phyloP scores from a whole-genome alignment of 768 basidiomycete species.

The Xerocomus brunneocitrinus region DNA sequence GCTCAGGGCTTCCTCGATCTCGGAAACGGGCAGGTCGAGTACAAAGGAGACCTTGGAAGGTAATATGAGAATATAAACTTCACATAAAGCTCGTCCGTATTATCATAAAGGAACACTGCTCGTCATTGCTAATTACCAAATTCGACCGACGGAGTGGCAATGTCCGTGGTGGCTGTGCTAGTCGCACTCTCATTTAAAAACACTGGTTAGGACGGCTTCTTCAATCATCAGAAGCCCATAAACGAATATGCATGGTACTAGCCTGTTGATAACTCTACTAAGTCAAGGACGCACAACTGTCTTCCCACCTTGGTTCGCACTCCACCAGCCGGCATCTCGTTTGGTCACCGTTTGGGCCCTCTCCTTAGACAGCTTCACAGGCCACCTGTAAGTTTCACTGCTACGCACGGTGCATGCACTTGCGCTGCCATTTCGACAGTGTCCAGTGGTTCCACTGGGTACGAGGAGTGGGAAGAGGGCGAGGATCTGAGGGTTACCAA shows the following conservation, averaged over 20 bases:
- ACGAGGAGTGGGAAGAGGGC: slow-evolving; percentile 64
- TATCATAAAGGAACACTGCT: background rate
- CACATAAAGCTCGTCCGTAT: no score
- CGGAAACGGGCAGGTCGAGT: background rate
- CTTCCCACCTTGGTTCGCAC: no score
- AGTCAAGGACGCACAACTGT: background rate
- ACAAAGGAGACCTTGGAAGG: background rate
- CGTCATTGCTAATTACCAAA: background rate
- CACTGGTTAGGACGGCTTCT: background rate
- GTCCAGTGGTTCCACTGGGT: slow-evolving; percentile 37
- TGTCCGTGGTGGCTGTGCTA: background rate
- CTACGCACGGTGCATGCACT: no score
- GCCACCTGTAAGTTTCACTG: no score
- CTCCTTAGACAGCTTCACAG: no score
- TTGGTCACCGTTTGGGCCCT: no score
- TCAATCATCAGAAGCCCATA: background rate
- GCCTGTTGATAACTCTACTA: background rate
- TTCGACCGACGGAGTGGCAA: background rate
- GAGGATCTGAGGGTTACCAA: slow-evolving; percentile 45
- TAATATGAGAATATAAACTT: no score
- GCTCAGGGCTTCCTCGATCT: background rate
- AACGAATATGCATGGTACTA: background rate
- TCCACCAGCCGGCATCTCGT: no score
- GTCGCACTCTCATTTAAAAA: background rate
- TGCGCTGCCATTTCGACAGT: no score